Percentiles rank a stretch among this genome's conserved stretches.
Conservation (phyloP, 2,329 filamentous ascomycete genomes). For the Blumeriella jaapii region DNA sequence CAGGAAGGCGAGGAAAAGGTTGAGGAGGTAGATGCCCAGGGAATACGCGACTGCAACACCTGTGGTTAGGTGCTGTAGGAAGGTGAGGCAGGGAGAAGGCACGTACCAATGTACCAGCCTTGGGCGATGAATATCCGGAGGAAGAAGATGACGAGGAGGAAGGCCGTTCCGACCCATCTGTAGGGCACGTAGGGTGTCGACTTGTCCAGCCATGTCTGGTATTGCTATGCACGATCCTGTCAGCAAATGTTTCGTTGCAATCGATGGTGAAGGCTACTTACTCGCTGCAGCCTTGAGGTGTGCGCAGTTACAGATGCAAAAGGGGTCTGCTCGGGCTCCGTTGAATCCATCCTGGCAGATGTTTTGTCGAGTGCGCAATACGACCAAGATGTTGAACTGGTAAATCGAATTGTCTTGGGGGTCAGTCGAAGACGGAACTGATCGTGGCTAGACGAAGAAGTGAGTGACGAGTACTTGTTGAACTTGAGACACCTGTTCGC, state of each 20-base stretch:
- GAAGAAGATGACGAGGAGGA: constrained; percentile 70
- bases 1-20: constrained; percentile 97
- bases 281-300: constrained; percentile 62
- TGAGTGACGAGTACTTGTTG: too few species aligned
- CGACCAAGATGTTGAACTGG: not conserved
- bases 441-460: constrained; percentile 8
- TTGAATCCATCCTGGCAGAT: constrained; percentile 57
- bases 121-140: constrained; percentile 82
- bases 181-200: constrained; percentile 83
- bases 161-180: constrained; percentile 78
- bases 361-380: not conserved
- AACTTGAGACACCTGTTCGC: constrained; percentile 15
- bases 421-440: constrained; percentile 2
- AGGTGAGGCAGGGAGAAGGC: not conserved
- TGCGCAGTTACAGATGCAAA: constrained; percentile 84
- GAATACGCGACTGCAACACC: constrained; percentile 74
- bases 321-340: constrained; percentile 80
- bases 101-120: constrained; percentile 94
- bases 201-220: constrained; percentile 88
- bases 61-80: not conserved
- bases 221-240: constrained; percentile 48
- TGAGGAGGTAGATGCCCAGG: constrained; percentile 95
- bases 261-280: too few species aligned
- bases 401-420: not conserved
- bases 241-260: constrained; percentile 9